Conservation (phyloP, 257 asterid genomes). For the Osmanthus fragrans region DNA sequence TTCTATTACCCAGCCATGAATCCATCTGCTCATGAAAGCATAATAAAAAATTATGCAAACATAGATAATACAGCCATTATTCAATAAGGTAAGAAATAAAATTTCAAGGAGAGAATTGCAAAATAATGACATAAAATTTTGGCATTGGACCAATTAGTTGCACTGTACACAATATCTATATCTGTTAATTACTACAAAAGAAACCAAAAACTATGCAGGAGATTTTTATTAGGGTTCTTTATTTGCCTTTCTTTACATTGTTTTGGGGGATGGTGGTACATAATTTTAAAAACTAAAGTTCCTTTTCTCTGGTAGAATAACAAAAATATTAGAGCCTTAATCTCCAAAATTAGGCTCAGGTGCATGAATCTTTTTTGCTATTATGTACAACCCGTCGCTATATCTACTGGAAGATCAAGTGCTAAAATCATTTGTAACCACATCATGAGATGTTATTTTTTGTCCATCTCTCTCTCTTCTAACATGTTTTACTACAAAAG, state of each 20-base stretch:
- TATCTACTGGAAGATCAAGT: background rate
- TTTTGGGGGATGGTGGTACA: background rate
- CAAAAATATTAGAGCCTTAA: background rate
- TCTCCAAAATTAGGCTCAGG: background rate
- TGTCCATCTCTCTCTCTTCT: background rate
- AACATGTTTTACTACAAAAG: background rate
- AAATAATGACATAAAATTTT: background rate
- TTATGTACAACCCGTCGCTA: background rate
- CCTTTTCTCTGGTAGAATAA: background rate
- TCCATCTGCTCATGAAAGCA: conserved; percentile 67
- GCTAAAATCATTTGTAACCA: background rate
- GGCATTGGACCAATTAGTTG: conserved; percentile 4
- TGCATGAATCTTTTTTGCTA: background rate
- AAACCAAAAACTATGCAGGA: background rate
- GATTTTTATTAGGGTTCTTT: background rate
- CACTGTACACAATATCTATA: conserved; percentile 2
- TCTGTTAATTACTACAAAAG: background rate
- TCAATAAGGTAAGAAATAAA: conserved; percentile 3
- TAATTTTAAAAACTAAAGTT: background rate
- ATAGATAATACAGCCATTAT: conserved; percentile 10
- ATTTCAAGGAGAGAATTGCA: background rate
- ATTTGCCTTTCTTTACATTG: background rate
- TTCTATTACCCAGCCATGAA: conserved; percentile 87
- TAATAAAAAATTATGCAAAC: conserved; percentile 25
- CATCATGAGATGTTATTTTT: background rate